Base-by-base conservation (phyloP, 257 asterid genomes). In the Petrea volubilis region DNA sequence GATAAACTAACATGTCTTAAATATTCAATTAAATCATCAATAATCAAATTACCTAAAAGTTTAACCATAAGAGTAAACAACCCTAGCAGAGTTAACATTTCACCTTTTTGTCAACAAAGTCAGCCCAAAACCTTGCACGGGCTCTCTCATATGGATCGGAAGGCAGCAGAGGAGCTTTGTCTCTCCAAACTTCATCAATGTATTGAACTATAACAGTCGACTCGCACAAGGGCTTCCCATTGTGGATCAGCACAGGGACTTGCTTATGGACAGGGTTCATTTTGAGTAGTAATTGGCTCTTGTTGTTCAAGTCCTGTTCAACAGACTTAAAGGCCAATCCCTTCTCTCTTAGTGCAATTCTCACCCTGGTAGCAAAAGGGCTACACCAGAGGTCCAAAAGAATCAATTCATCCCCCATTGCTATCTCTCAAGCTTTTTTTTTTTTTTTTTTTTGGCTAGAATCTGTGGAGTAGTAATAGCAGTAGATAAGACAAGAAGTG, bases 81-180 rank as follows among this genome's bases (percentile, higher is more conserved):
- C n/a, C n/a, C n/a, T n/a, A n/a, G n/a, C n/a, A n/a, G n/a, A n/a
- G n/a, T n/a, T n/a, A n/a, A n/a, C n/a, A 28, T 0, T 7, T 34
- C 20, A 64, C 64, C 49, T 77, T 77, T 40, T 74, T 77, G 66
- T 81, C 82, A 0, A 74, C 20, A 51, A 58, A 81, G 10, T 77
- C 80, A 7, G 75, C 82, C 85, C 82, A 77, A n/a, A 73, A 80
- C 29, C 81, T 15, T 14, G 80, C 76, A 7, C 40, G 21, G 15
- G 73, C 50, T 49, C 59, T 69, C 5, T 51, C 72, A 31, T 75
- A 53, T 55, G 78, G 80, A 52, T 79, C 72, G 9, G 52, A 33
- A 9, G 83, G 78, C 13, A 75, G 63, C 34, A 79, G 10, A 2
- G 23, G 67, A 50, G 67, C 56, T 50, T 52, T 34, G 60, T 59